Evolutionary conservation across 2,329 filamentous ascomycete species (phyloP).

Genomic region (Catunica adiposa): DNA sequence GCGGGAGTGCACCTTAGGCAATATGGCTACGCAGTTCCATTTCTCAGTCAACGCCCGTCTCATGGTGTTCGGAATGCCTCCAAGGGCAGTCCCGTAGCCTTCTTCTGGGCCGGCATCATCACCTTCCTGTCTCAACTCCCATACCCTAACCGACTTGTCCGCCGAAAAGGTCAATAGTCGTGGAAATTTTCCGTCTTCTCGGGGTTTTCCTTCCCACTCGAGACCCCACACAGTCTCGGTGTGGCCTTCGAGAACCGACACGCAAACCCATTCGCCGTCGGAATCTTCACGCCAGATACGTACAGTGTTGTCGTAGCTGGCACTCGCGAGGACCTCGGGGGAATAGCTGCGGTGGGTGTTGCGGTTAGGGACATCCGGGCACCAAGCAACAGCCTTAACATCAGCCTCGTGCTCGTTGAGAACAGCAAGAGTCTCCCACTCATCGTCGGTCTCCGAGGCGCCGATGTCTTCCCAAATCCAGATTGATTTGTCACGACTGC

Average conservation of each 20-base stretch:
- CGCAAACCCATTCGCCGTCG: slow-evolving; percentile 83
- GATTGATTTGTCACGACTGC: slow-evolving; percentile 79
- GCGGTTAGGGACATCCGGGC: slow-evolving; percentile 46
- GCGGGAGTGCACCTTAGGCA: slow-evolving; percentile 61
- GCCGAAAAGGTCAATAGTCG: slow-evolving; percentile 73
- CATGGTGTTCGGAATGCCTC: slow-evolving; percentile 70
- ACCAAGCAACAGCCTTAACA: slow-evolving; percentile 89
- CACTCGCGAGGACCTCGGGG: slow-evolving; percentile 64
- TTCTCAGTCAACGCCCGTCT: slow-evolving; percentile 60
- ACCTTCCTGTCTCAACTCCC: slow-evolving; percentile 43
- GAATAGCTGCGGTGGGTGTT: slow-evolving; percentile 32
- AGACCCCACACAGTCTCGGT: slow-evolving; percentile 79
- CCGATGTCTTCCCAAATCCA: slow-evolving; percentile 97
- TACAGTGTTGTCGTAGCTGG: slow-evolving; percentile 88
- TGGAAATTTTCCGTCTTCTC: slow-evolving; percentile 29
- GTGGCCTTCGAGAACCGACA: slow-evolving; percentile 66
- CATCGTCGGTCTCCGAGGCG: slow-evolving; percentile 59
- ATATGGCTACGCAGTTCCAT: slow-evolving; percentile 61
- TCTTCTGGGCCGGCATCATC: slow-evolving; percentile 21
- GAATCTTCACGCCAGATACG: slow-evolving; percentile 77
- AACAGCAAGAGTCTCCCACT: slow-evolving; percentile 93
- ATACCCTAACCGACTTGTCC: slow-evolving; percentile 63
- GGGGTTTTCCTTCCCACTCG: slow-evolving; percentile 44
- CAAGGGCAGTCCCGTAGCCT: slow-evolving; percentile 30
- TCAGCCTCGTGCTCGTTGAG: slow-evolving; percentile 89